These are phyloP conservation scores for Garcia nutans DNA, from an alignment of 345 rosid genomes.

Conservation along the genomic window DNA sequence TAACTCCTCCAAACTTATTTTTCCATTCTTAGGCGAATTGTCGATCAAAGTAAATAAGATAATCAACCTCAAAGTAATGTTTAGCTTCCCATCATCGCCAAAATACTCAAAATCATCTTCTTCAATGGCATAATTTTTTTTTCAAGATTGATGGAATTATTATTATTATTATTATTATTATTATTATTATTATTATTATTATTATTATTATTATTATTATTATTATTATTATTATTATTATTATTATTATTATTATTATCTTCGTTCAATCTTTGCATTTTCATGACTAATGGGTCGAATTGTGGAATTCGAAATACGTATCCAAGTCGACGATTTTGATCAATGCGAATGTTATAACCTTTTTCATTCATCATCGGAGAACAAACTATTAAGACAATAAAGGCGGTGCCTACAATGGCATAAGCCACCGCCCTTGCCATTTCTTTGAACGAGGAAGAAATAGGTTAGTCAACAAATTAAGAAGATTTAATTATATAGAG, in stretches of 20 bases:
- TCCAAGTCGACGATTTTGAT: slow-evolving; percentile 52
- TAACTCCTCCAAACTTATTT: slow-evolving; percentile 53
- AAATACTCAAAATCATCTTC: slow-evolving; percentile 33
- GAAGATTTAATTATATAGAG: neutral
- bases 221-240: too few relatives aligned
- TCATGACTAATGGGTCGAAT: slow-evolving; percentile 58
- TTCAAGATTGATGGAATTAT: slow-evolving; percentile 2
- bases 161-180: too few relatives aligned
- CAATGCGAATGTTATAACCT: neutral
- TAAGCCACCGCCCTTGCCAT: slow-evolving; percentile 75
- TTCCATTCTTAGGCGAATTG: slow-evolving; percentile 49
- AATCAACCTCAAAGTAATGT: slow-evolving; percentile 55
- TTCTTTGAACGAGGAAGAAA: slow-evolving; percentile 6
- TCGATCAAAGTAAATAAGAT: slow-evolving; percentile 64
- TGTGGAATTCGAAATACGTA: slow-evolving; percentile 28
- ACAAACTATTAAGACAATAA: slow-evolving; percentile 32
- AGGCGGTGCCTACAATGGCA: slow-evolving; percentile 39
- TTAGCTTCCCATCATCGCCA: slow-evolving; percentile 41
- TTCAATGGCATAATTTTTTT: slow-evolving; percentile 9
- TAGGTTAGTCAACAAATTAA: neutral
- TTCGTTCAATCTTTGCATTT: slow-evolving; percentile 39
- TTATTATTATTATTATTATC: too few relatives aligned
- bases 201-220: too few relatives aligned
- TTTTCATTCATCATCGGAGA: slow-evolving; percentile 20
- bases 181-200: too few relatives aligned